phyloP scores from a whole-genome alignment of 495 filamentous ascomycete genomes.

The Penicillium longicatenatum region DNA sequence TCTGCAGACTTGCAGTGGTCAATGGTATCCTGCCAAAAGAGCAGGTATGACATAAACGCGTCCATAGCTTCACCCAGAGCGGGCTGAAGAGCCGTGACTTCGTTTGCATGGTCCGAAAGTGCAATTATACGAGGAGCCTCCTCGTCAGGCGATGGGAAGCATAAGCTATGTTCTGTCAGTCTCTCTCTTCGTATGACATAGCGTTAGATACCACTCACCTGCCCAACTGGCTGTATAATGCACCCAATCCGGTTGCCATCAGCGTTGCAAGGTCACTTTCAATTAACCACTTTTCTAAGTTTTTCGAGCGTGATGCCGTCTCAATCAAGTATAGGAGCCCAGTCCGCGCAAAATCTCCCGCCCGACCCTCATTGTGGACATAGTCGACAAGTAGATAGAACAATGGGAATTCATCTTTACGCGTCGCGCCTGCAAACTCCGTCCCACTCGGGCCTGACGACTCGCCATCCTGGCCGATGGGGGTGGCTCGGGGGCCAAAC shows the following conservation, averaged over 20 bases:
- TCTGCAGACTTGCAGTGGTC: conserved; percentile 92
- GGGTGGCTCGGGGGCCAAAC: conserved; percentile 60
- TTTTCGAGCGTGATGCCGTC: conserved; percentile 77
- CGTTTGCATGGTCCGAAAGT: conserved; percentile 72
- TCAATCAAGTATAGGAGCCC: conserved; percentile 96
- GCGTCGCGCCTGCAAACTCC: conserved; percentile 78
- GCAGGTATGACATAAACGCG: conserved; percentile 89
- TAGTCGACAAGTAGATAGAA: conserved; percentile 96
- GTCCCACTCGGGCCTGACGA: conserved; percentile 51
- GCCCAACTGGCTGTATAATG: conserved; percentile 94
- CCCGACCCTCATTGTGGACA: conserved; percentile 88
- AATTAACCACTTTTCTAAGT: conserved; percentile 92
- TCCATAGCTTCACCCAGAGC: conserved; percentile 77
- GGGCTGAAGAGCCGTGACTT: conserved; percentile 44
- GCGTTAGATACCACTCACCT: conserved; percentile 48
- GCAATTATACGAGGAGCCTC: conserved; percentile 79
- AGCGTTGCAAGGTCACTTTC: conserved; percentile 94
- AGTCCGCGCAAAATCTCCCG: conserved; percentile 96
- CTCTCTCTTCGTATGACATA: neutral
- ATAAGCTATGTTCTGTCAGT: conserved; percentile 34
- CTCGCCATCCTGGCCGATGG: conserved; percentile 43
- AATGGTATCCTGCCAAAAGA: conserved; percentile 98
- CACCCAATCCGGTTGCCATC: conserved; percentile 95
- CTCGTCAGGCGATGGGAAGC: conserved; percentile 48
- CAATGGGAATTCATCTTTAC: conserved; percentile 91